These are phyloP conservation scores for Wickerhamia fluorescens DNA, from an alignment of 805 yeast genomes.

Conservation along the genomic window DNA sequence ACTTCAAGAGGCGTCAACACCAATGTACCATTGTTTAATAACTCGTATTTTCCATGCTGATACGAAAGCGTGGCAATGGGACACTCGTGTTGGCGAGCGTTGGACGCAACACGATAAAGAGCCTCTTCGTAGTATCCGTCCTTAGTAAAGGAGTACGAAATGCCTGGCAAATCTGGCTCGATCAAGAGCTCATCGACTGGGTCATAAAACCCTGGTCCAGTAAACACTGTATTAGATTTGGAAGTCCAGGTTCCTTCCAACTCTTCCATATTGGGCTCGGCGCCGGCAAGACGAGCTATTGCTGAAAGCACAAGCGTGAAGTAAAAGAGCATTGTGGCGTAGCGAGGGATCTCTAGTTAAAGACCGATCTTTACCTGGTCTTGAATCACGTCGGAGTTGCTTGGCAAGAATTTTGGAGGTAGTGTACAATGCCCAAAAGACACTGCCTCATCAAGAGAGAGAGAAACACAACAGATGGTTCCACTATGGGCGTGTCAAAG, in stretches of 20 bases:
- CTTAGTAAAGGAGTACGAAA: conserved; percentile 83
- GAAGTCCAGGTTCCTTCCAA: conserved; percentile 93
- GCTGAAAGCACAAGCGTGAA: conserved; percentile 6
- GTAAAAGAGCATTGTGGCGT: conserved; percentile 1
- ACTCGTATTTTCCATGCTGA: conserved; percentile 82
- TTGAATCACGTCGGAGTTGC: not conserved
- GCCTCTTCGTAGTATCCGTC: conserved; percentile 95
- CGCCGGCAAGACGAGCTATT: conserved; percentile 9
- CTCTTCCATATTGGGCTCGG: conserved; percentile 34
- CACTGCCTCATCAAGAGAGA: too few species aligned
- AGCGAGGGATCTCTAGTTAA: not conserved
- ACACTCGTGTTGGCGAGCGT: conserved; percentile 71
- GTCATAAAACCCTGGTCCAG: conserved; percentile 95
- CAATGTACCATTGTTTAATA: conserved; percentile 59
- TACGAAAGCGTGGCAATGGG: conserved; percentile 74
- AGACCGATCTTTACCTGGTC: not conserved
- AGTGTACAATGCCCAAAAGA: too few species aligned
- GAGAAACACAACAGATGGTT: too few species aligned
- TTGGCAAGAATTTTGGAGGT: too few species aligned
- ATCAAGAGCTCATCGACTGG: conserved; percentile 91
- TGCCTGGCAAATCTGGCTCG: conserved; percentile 95
- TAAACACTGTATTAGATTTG: conserved; percentile 87
- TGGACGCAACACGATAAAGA: conserved; percentile 65
- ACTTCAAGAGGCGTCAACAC: conserved; percentile 66
- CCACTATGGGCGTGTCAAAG: too few species aligned